phyloP scores from a whole-genome alignment of 2,329 filamentous ascomycete genomes.

The Pseudocercospora pini-densiflorae region DNA sequence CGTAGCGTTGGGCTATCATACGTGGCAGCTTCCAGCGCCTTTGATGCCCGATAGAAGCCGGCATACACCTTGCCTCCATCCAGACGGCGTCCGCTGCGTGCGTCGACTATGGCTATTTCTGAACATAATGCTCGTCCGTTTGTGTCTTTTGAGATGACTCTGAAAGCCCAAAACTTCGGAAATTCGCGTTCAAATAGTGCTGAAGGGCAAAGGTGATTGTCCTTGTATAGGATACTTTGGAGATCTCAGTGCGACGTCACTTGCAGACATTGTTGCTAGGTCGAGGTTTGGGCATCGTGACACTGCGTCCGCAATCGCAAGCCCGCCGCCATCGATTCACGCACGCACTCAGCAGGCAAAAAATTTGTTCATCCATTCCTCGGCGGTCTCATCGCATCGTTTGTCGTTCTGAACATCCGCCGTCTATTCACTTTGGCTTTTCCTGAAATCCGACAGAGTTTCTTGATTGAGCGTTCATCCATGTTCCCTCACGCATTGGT shows the following conservation, averaged over 20 bases:
- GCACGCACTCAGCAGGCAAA: not conserved
- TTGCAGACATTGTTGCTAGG: not conserved
- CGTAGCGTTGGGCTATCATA: constrained; percentile 19
- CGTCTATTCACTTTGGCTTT: not conserved
- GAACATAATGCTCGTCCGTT: not conserved
- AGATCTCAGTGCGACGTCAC: too few relatives aligned
- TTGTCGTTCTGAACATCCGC: not conserved
- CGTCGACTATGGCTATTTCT: not conserved
- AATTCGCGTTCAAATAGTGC: not conserved
- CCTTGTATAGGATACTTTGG: too few relatives aligned
- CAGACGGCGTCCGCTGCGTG: too few relatives aligned
- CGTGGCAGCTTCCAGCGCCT: constrained; percentile 12
- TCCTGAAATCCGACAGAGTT: constrained; percentile 2
- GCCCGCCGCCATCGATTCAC: not conserved
- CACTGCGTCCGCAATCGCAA: constrained; percentile 4
- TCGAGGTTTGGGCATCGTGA: constrained; percentile 2
- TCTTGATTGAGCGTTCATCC: constrained; percentile 1
- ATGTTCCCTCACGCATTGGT: constrained; percentile 5
- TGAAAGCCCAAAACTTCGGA: not conserved
- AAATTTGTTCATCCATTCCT: not conserved
- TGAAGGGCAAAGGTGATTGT: too few relatives aligned
- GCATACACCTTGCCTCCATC: not conserved
- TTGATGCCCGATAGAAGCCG: constrained; percentile 5
- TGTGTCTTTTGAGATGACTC: not conserved
- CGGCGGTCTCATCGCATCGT: not conserved